Base-by-base conservation (phyloP, 345 rosid genomes). In the Boechera divaricarpa region DNA sequence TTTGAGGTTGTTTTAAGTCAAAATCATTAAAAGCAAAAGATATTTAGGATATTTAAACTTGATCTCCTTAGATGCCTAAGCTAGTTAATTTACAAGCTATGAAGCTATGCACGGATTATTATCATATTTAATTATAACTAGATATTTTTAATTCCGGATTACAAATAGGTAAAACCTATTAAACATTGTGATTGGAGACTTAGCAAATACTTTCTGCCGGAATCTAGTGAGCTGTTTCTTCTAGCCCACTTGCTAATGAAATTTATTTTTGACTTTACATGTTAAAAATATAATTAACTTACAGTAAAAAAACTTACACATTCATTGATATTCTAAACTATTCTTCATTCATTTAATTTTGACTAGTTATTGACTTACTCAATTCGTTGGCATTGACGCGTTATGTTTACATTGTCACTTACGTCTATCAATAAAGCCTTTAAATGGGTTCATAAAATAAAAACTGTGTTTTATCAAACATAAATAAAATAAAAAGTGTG, bases 151-250 rank as follows among this genome's bases (percentile, higher is more conserved):
- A 72, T 6, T 36, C 48, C 12, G 18, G 26, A n/a, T 59, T 71
- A 24, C 24, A 32, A 38, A 38, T 47, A 47, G 32, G 61, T 51
- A 38, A 62, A 61, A 51, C 52, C 69, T 8, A 59, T 10, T 15
- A 58, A 38, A 38, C 42, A 9, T 47, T 59, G 48, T 71, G 48
- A 70, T 12, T 45, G 57, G 66, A 45, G 57, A 44, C 6, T 70
- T 45, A 6, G 26, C 35, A 72, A 3, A 24, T 26, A n/a, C 60
- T 72, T 72, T 38, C 16, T 51, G 38, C 61, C 69, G 69, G 49
- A 61, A 61, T 72, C 18, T 26, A 36, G 41, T 72, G 77, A 73
- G 70, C 55, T 73, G 70, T 73, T 73, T 41, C 35, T 63, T 52
- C 6, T 54, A 63, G 45, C 63, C 69, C 63, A 73, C 63, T 73